Base-by-base conservation (phyloP, 805 yeast species). In the Dipodascopsis uninucleata region DNA sequence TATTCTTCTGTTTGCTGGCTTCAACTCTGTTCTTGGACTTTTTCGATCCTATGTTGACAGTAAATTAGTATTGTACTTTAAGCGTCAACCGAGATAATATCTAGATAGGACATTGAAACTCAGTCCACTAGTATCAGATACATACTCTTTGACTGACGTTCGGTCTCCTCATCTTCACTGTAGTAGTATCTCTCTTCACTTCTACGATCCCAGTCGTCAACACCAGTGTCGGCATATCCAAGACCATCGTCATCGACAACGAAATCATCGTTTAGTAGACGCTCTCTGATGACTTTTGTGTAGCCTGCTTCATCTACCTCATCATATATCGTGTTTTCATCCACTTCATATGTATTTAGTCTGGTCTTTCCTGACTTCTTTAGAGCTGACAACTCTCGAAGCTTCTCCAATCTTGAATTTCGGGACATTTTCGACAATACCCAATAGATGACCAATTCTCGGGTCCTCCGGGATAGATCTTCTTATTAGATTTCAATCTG, bases 201-300 rank as follows among this genome's bases (percentile, higher is more conserved):
- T 74, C 76, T 42, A 71, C 69, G 43, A 47, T 81, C 94, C 89
- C 95, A 87, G 48, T 87, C 95, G 58, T 90, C 94, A 5, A 75
- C 85, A 46, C 98, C 98, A 33, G 84, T 84, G 58, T 93, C 97
- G 1, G 87, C 89, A 60, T 90, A 90, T 0, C 97, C 97, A 53
- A 82, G 83, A 24, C 96, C 96, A 55, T 84, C 80, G 62, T 90
- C 97, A 62, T 88, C 96, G 2, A 87, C 95, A 28, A 90, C 93
- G 61, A 90, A 90, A 63, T 90, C 96, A 59, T 90, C 96, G 50
- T 84, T 81, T 64, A 87, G 72, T 37, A 93, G 71, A 47, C 88
- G 85, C 47, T 83, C 78, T 57, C 94, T 77, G 62, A 85, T 85
- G 61, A 79, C 84, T 56, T 76, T 76, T 55, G 90, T 72, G 65